Conservation (phyloP, 1,284 basidiomycete species). For the Leccinum huronense region DNA sequence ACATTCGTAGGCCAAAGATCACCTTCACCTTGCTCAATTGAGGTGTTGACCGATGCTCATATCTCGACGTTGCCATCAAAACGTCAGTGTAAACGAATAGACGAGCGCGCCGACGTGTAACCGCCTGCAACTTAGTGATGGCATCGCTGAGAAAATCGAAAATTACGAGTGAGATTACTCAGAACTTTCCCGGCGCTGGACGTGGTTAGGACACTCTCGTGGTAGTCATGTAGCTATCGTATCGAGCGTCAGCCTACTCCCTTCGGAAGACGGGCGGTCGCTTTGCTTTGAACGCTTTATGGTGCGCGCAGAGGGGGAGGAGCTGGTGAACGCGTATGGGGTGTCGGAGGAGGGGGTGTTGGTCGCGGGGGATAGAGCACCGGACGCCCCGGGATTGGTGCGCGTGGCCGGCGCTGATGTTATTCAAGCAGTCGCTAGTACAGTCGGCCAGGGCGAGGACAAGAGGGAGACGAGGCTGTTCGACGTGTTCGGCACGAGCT, state of each 20-base stretch:
- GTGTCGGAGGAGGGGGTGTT: not conserved
- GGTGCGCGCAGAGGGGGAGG: not conserved
- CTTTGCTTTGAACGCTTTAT: no score
- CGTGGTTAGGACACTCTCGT: no score
- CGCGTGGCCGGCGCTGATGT: not conserved
- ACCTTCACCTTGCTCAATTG: conserved; percentile 77
- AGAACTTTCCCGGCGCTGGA: no score
- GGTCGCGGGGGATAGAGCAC: not conserved
- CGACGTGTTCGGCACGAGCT: conserved; percentile 4
- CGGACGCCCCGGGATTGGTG: not conserved
- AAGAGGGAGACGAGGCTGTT: not conserved
- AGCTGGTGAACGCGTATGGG: not conserved
- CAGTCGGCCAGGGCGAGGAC: not conserved
- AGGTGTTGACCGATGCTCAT: conserved; percentile 79
- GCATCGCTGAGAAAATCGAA: no score
- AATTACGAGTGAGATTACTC: no score
- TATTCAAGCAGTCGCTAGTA: not conserved
- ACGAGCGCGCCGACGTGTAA: no score
- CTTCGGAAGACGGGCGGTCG: no score
- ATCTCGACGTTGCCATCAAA: no score
- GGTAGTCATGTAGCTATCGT: no score
- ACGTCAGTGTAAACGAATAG: no score
- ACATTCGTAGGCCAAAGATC: conserved; percentile 75
- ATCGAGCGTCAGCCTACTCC: no score
- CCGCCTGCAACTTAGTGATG: no score